Conservation (phyloP, 148 eudicot genomes). For the Arbutus unedo region DNA sequence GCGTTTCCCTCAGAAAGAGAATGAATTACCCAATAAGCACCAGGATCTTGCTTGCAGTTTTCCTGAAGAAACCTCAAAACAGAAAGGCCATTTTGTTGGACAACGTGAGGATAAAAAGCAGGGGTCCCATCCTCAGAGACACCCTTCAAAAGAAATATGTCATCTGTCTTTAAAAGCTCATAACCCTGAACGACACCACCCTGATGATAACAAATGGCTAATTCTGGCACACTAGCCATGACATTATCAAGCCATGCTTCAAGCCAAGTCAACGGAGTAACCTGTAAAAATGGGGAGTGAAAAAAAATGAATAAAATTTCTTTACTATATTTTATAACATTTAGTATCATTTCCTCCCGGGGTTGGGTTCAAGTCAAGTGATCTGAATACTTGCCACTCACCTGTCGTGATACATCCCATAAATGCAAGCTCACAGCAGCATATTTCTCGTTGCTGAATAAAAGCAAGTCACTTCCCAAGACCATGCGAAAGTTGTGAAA, state of each 20-base stretch:
- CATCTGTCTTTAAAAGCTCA: constrained; percentile 92
- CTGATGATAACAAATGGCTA: constrained; percentile 94
- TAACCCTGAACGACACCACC: constrained; percentile 99
- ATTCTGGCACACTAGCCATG: constrained; percentile 97
- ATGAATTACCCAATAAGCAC: constrained; percentile 89
- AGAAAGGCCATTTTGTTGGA: constrained; percentile 93
- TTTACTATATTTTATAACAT: not conserved
- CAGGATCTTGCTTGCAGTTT: constrained; percentile 97
- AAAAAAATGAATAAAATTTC: constrained; percentile 2
- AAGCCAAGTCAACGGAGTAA: constrained; percentile 92
- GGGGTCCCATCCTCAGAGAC: constrained; percentile 91
- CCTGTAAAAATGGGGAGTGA: constrained; percentile 35
- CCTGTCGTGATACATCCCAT: constrained; percentile 98
- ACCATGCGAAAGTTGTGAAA: constrained; percentile 97
- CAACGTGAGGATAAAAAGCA: constrained; percentile 89
- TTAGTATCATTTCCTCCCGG: not conserved
- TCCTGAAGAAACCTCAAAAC: constrained; percentile 93
- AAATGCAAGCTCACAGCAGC: constrained; percentile 94
- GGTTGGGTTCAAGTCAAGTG: not conserved
- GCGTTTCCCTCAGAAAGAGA: constrained; percentile 12
- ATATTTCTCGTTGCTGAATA: constrained; percentile 90
- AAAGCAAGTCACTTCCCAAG: constrained; percentile 91
- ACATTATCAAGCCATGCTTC: constrained; percentile 99
- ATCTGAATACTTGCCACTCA: constrained; percentile 13
- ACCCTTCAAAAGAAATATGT: constrained; percentile 82